These are phyloP conservation scores for Populus pruinosa DNA, from an alignment of 345 rosid species.

Conservation along the genomic window DNA sequence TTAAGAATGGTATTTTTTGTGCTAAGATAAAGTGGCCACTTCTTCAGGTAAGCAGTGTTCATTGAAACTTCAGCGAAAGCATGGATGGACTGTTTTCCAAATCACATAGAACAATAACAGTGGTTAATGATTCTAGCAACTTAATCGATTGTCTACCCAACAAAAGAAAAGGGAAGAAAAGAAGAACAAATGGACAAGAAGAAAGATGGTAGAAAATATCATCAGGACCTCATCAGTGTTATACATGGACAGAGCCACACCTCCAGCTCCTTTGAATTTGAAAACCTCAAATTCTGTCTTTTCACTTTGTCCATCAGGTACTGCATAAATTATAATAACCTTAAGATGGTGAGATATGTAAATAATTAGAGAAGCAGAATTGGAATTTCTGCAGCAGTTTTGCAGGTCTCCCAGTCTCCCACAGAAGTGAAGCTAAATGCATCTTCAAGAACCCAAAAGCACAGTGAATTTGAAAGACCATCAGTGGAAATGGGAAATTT, in stretches of 20 bases:
- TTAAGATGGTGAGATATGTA: neutral
- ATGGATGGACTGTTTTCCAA: conserved; percentile 64
- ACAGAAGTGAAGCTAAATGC: neutral
- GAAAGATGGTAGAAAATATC: neutral
- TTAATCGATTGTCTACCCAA: neutral
- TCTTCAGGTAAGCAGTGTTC: conserved; percentile 87
- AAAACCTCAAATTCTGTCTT: conserved; percentile 75
- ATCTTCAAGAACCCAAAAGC: neutral
- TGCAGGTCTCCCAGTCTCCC: neutral
- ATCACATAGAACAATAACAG: neutral
- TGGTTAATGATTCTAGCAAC: conserved; percentile 3
- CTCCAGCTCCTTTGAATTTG: conserved; percentile 83
- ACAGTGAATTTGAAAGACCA: neutral
- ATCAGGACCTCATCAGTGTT: conserved; percentile 85
- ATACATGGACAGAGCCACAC: conserved; percentile 89
- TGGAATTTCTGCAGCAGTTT: neutral
- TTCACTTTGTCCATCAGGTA: conserved; percentile 66
- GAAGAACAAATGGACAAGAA: neutral
- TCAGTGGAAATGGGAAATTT: conserved; percentile 3
- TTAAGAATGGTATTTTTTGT: conserved; percentile 97
- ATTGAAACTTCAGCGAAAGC: conserved; percentile 94
- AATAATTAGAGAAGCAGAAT: neutral
- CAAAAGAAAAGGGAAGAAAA: neutral
- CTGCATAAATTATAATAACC: conserved; percentile 26
- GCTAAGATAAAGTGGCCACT: conserved; percentile 99